A percentile compares a stretch with the other conserved stretches of the same genome.
phyloP scores from a whole-genome alignment of 225 moss, liverwort and hornwort species.

The Sphagnum contortum region DNA sequence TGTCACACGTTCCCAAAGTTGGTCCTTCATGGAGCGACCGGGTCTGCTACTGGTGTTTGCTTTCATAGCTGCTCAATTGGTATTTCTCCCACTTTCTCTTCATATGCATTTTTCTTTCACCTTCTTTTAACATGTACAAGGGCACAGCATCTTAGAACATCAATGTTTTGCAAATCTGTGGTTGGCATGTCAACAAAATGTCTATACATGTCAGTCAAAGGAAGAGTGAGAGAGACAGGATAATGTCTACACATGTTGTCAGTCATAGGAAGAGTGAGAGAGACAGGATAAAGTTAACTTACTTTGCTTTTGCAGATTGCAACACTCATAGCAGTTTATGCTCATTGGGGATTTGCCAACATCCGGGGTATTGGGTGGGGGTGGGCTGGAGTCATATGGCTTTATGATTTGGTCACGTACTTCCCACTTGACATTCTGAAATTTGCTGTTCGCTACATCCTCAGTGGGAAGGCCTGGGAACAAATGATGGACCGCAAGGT shows the following conservation, averaged over 20 bases:
- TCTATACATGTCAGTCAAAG: no score
- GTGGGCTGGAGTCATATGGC: slow-evolving; percentile 66
- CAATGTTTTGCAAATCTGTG: no score
- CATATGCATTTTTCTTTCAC: no score
- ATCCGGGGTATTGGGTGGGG: slow-evolving; percentile 55
- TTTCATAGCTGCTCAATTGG: slow-evolving; percentile 36
- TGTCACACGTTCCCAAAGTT: slow-evolving; percentile 45
- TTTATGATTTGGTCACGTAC: slow-evolving; percentile 48
- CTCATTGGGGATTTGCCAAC: slow-evolving; percentile 47
- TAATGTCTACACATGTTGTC: no score
- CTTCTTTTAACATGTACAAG: no score
- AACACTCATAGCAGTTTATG: slow-evolving; percentile 63
- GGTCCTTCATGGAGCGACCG: slow-evolving; percentile 35
- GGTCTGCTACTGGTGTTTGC: slow-evolving; percentile 24
- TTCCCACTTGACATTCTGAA: slow-evolving; percentile 53
- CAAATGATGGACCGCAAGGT: slow-evolving; percentile 53
- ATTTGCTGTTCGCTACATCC: slow-evolving; percentile 50
- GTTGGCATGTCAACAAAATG: no score
- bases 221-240: no score
- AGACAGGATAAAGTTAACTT: no score
- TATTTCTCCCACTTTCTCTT: slow-evolving; percentile 2
- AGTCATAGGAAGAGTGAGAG: no score
- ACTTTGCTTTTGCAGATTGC: slow-evolving; percentile 26
- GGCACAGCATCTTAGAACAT: no score
- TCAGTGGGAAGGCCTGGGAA: slow-evolving; percentile 78